These are phyloP conservation scores for Lactarius hatsudake DNA, from an alignment of 768 basidiomycete genomes.

Conservation along the genomic window DNA sequence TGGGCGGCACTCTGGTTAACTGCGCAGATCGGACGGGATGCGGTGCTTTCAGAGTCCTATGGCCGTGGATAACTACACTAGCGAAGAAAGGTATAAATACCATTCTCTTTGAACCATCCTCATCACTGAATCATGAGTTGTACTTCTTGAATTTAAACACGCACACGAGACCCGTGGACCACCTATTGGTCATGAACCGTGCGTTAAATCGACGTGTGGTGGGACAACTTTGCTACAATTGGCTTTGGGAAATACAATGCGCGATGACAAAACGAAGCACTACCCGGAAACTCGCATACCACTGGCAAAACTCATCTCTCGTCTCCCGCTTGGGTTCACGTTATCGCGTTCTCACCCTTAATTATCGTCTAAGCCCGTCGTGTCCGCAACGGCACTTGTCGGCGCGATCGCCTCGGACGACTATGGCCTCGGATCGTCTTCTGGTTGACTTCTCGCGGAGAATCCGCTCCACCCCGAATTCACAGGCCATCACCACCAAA, in stretches of 20 bases:
- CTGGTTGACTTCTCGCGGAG: too few relatives aligned
- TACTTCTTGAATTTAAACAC: neutral
- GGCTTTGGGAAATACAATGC: neutral
- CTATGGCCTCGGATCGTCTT: too few relatives aligned
- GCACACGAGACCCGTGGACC: neutral
- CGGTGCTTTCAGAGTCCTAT: constrained; percentile 45
- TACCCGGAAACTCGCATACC: too few relatives aligned
- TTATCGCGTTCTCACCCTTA: too few relatives aligned
- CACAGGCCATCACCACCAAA: too few relatives aligned
- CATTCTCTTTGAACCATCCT: neutral
- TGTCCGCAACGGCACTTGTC: too few relatives aligned
- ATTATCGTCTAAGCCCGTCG: too few relatives aligned
- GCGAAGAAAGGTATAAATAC: neutral
- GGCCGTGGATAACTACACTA: constrained; percentile 29
- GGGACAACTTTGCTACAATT: constrained; percentile 4
- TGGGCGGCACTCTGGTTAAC: constrained; percentile 60
- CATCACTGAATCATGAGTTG: neutral
- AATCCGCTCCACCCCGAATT: too few relatives aligned
- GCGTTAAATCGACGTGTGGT: neutral
- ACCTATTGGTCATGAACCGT: neutral
- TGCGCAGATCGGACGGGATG: constrained; percentile 62
- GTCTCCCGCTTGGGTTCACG: too few relatives aligned
- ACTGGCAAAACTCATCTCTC: too few relatives aligned
- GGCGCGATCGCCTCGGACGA: too few relatives aligned
- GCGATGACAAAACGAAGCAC: neutral